These are phyloP conservation scores for Protoeuglena noctilucae DNA, from an alignment of 139 green algal species.

Conservation along the genomic window DNA sequence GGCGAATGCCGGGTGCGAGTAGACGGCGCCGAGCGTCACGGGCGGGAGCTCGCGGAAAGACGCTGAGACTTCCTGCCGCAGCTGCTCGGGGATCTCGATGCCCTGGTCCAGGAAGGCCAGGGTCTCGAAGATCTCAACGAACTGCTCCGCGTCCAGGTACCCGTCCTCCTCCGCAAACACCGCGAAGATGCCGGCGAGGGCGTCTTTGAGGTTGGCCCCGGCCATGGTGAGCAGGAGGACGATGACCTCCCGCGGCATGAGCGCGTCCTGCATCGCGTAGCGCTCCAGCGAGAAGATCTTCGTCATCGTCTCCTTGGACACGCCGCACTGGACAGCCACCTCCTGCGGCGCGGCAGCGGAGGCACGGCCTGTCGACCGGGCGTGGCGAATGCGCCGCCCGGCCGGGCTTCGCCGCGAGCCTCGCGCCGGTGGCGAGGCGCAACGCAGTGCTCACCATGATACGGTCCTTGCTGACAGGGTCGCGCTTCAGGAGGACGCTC, in stretches of 20 bases:
- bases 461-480: too few species aligned
- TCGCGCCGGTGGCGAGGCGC: too few species aligned
- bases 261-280: conserved; percentile 6
- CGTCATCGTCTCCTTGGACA: conserved; percentile 13
- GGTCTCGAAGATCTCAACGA: conserved; percentile 8
- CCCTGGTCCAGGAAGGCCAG: conserved; percentile 11
- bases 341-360: background rate
- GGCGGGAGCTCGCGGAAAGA: background rate
- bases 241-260: conserved; percentile 18
- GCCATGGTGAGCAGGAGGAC: conserved; percentile 29
- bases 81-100: conserved; percentile 5
- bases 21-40: background rate
- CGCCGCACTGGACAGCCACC: too few species aligned
- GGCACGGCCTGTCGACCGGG: background rate
- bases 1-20: background rate
- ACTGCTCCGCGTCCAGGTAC: background rate
- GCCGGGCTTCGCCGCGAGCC: too few species aligned
- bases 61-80: conserved; percentile 3
- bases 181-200: conserved; percentile 9
- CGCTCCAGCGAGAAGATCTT: conserved; percentile 18
- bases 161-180: conserved; percentile 7
- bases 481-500: too few species aligned
- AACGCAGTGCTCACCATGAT: too few species aligned
- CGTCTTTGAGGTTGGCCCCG: conserved; percentile 8
- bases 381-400: conserved; percentile 7